Evolutionary conservation across 495 filamentous ascomycete species (phyloP).

Genomic region (Gamarada debralockiae): DNA sequence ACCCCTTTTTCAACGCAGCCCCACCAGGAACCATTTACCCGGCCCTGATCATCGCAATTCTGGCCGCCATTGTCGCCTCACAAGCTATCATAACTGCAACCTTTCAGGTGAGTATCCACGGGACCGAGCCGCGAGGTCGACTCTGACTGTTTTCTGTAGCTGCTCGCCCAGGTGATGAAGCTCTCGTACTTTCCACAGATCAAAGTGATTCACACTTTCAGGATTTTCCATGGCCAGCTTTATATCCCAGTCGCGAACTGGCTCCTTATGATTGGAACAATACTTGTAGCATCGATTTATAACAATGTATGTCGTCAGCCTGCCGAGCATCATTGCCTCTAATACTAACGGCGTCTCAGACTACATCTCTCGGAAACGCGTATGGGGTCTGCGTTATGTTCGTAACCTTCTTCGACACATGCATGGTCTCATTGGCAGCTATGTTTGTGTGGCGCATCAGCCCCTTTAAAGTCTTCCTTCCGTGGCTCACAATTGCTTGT

Average conservation of each 20-base stretch:
- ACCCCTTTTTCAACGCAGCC: conserved; percentile 65
- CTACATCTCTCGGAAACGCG: conserved; percentile 42
- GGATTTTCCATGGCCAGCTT: conserved; percentile 61
- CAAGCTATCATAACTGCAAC: conserved; percentile 72
- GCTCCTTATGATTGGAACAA: conserved; percentile 65
- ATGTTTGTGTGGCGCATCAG: conserved; percentile 60
- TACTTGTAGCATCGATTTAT: conserved; percentile 65
- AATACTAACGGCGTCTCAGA: conserved; percentile 22
- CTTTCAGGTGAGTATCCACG: conserved; percentile 45
- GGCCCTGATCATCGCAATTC: conserved; percentile 57
- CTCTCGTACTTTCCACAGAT: conserved; percentile 70
- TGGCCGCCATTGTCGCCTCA: conserved; percentile 72
- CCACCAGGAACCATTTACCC: conserved; percentile 65
- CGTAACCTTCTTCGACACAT: conserved; percentile 69
- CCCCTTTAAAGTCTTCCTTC: conserved; percentile 16
- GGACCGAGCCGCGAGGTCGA: background rate
- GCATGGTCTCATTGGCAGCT: conserved; percentile 61
- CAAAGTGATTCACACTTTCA: conserved; percentile 61
- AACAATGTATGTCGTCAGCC: conserved; percentile 58
- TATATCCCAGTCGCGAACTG: conserved; percentile 69
- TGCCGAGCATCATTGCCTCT: background rate
- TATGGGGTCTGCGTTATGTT: conserved; percentile 67
- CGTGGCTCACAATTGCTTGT: conserved; percentile 51
- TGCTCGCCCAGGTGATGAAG: conserved; percentile 69
- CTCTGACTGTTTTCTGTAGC: conserved; percentile 20